Evolutionary conservation across 1,284 basidiomycete species (phyloP).

Genomic region (Ganoderma resinaceum): DNA sequence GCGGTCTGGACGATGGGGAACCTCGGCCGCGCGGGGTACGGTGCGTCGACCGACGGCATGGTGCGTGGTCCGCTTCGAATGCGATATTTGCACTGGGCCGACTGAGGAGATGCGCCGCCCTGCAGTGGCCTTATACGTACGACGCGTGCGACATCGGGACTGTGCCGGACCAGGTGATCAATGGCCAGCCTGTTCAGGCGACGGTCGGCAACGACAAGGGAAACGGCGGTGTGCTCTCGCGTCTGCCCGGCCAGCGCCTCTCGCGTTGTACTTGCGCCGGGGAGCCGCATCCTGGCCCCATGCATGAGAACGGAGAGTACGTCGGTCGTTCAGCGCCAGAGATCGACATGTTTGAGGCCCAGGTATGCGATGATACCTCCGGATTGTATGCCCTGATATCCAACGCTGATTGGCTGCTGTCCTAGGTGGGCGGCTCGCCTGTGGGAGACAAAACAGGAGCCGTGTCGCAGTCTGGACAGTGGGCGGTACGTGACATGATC

Average conservation of each 20-base stretch:
- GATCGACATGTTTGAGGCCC: conserved; percentile 79
- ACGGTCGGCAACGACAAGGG: conserved; percentile 44
- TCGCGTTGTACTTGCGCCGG: conserved; percentile 85
- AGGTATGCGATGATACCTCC: conserved; percentile 9
- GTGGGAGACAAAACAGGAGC: conserved; percentile 34
- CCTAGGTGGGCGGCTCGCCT: conserved; percentile 1
- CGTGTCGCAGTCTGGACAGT: conserved; percentile 54
- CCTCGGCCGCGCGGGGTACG: conserved; percentile 49
- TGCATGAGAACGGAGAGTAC: conserved; percentile 48
- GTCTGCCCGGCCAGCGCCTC: conserved; percentile 77
- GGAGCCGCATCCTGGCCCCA: conserved; percentile 84
- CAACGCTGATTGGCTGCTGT: not conserved
- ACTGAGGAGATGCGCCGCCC: too few species aligned
- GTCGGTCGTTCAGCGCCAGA: conserved; percentile 64
- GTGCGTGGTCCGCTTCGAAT: conserved; percentile 32
- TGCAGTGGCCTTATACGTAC: conserved; percentile 62
- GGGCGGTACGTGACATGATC: conserved; percentile 33
- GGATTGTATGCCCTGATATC: conserved; percentile 9
- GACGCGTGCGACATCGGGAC: conserved; percentile 66
- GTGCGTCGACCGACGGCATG: conserved; percentile 61
- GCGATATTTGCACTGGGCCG: too few species aligned
- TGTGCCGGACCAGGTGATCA: conserved; percentile 51
- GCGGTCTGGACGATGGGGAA: conserved; percentile 59
- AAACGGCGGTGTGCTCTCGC: conserved; percentile 52
- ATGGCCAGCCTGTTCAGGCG: conserved; percentile 47